Base-by-base conservation (phyloP, 2,329 filamentous ascomycete genomes). In the Aspergillaceae sp. region DNA sequence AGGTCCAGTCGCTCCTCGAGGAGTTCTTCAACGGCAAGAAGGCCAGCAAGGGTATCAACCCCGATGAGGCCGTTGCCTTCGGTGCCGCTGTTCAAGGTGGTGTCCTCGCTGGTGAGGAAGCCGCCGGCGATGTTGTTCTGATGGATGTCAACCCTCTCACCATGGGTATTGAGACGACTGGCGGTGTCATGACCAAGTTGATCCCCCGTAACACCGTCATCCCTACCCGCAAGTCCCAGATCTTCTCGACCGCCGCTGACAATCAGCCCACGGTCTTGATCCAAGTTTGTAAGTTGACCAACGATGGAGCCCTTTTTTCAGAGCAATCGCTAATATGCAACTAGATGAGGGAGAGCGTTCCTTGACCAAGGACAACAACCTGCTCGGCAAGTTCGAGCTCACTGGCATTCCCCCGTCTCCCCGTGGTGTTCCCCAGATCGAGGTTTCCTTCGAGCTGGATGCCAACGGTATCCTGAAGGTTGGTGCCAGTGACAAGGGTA, bases 401-500 rank as follows among this genome's bases (percentile, higher is more conserved):
- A 95, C 89, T 53, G 86, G 87, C 65, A 97, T 98, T 56, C 91
- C 91, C 56, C 86, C 92, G 19, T 90, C 92, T 46, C 91, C 91
- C 57, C 89, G 92, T 70, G 92, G 92, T 68, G 89, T 95, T 68
- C 92, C 92, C 53, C 91, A 97, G 73, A 97, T 98, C 52, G 92
- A 98, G 74, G 92, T 98, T 60, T 87, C 87, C 30, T 98, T 98
- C 70, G 88, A 96, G 72, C 84, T 98, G 48, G 91, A 98, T 63
- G 90, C 89, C 77, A 97, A 98, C 74, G 91, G 92, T 77, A 96
- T 98, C 62, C 82, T 98, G 57, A 91, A 94, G 79, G 92, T 98
- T 53, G 87, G 86, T 56, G 92, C 92, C 57, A 84, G 86, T 64
- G 92, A 98, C 74, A 97, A 97, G 85, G 92, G 90, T 68, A 96